phyloP scores from a whole-genome alignment of 2,329 filamentous ascomycete genomes.

The Hypoxylon sp. region DNA sequence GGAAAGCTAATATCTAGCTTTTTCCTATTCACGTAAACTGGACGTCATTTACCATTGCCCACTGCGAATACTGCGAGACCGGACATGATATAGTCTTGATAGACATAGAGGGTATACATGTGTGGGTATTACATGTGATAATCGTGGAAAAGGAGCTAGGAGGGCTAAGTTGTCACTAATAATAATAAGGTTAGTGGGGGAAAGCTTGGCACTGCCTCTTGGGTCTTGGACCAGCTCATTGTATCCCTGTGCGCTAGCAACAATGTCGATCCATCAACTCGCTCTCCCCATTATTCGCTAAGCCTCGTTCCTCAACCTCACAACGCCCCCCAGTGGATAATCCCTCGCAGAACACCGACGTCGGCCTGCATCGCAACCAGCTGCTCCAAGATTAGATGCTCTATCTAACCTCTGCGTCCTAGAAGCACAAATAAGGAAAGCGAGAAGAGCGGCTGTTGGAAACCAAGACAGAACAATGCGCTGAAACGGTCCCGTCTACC shows the following conservation, averaged over 20 bases:
- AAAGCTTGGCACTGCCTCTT: constrained; percentile 23
- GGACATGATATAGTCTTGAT: background rate
- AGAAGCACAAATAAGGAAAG: background rate
- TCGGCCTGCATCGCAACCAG: constrained; percentile 3
- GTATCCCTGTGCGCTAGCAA: constrained; percentile 10
- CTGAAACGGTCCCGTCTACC: constrained; percentile 23
- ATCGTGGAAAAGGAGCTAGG: background rate
- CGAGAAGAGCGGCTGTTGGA: constrained; percentile 5
- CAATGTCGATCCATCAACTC: constrained; percentile 22
- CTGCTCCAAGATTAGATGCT: constrained; percentile 7
- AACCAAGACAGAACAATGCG: constrained; percentile 31
- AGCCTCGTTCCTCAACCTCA: constrained; percentile 24
- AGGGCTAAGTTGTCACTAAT: constrained; percentile 11
- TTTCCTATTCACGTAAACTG: background rate
- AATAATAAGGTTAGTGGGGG: constrained; percentile 28
- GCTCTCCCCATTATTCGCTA: constrained; percentile 10
- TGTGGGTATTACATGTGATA: constrained; percentile 9
- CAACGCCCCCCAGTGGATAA: constrained; percentile 5
- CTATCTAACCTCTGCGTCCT: background rate
- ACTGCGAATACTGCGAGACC: constrained; percentile 1
- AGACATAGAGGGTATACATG: background rate
- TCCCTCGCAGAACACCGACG: constrained; percentile 5
- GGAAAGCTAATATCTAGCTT: background rate
- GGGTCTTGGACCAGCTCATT: constrained; percentile 2
- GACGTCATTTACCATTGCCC: background rate